These are phyloP conservation scores for Cyclotella sp. DNA, from an alignment of 108 stramenopile species.

Conservation along the genomic window DNA sequence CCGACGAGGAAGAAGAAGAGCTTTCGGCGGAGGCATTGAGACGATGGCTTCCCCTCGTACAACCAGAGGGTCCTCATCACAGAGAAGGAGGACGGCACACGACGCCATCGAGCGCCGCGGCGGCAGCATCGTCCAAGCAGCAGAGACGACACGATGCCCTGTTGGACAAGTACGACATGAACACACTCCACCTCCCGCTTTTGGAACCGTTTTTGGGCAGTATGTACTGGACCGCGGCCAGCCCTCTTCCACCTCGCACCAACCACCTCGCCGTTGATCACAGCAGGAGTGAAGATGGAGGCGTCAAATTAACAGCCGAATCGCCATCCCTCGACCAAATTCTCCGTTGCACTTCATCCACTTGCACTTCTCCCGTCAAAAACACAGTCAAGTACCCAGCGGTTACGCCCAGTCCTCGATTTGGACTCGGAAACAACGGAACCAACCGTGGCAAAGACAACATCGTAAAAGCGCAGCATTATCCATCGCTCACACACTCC, in stretches of 20 bases:
- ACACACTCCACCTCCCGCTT: slow-evolving; percentile 10
- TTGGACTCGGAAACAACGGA: too few species aligned
- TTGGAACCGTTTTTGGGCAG: slow-evolving; percentile 26
- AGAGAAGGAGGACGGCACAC: not conserved
- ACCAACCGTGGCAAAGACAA: not conserved
- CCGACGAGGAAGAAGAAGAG: too few species aligned
- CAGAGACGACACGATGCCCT: not conserved
- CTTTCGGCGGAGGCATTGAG: too few species aligned
- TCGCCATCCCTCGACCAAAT: not conserved
- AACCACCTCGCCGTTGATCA: not conserved
- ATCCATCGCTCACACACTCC: not conserved
- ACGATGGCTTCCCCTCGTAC: too few species aligned
- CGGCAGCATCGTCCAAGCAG: not conserved
- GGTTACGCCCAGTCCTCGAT: not conserved
- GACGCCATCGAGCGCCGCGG: not conserved
- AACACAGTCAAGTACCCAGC: not conserved
- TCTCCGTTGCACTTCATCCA: not conserved
- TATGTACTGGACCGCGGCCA: slow-evolving; percentile 29
- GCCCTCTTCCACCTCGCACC: not conserved
- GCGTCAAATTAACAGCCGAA: not conserved
- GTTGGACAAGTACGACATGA: slow-evolving; percentile 8
- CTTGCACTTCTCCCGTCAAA: not conserved
- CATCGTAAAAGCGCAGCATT: not conserved
- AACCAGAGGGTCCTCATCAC: too few species aligned
- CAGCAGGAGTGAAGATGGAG: not conserved